A percentile compares a stretch with the other conserved stretches of the same genome.
These are phyloP conservation scores for Sporisorium exsertum DNA, from an alignment of 1,284 basidiomycete genomes.

Conservation along the genomic window DNA sequence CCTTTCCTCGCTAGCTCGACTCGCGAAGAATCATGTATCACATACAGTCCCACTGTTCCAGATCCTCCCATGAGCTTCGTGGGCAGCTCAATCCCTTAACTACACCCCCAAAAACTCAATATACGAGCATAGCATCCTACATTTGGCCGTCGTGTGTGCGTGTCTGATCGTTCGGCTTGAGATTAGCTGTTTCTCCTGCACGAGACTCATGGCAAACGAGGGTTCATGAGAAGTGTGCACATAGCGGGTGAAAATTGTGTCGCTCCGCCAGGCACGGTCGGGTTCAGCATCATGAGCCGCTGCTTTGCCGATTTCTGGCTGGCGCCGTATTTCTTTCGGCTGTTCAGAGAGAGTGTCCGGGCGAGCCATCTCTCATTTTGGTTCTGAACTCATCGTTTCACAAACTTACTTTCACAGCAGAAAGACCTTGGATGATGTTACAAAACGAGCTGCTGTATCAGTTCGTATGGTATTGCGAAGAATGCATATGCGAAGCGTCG, in stretches of 20 bases:
- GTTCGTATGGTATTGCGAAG: constrained; percentile 16
- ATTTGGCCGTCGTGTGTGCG: background rate
- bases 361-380: too few relatives aligned
- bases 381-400: too few relatives aligned
- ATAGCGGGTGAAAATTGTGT: too few relatives aligned
- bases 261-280: too few relatives aligned
- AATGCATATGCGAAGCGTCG: constrained; percentile 3
- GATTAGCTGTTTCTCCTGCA: background rate
- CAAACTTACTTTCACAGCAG: background rate
- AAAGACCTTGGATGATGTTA: constrained; percentile 21
- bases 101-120: constrained; percentile 33
- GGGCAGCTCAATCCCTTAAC: constrained; percentile 23
- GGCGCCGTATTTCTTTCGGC: too few relatives aligned
- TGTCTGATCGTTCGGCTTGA: background rate
- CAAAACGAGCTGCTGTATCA: constrained; percentile 11
- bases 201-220: background rate
- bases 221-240: too few relatives aligned
- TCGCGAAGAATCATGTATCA: constrained; percentile 19
- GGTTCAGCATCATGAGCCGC: too few relatives aligned
- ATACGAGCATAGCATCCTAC: constrained; percentile 45
- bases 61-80: constrained; percentile 13
- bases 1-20: background rate
- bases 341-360: too few relatives aligned
- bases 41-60: constrained; percentile 3
- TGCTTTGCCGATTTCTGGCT: too few relatives aligned